Evolutionary conservation across 1,284 basidiomycete species (phyloP).

Genomic region (Ustilago nuda): DNA sequence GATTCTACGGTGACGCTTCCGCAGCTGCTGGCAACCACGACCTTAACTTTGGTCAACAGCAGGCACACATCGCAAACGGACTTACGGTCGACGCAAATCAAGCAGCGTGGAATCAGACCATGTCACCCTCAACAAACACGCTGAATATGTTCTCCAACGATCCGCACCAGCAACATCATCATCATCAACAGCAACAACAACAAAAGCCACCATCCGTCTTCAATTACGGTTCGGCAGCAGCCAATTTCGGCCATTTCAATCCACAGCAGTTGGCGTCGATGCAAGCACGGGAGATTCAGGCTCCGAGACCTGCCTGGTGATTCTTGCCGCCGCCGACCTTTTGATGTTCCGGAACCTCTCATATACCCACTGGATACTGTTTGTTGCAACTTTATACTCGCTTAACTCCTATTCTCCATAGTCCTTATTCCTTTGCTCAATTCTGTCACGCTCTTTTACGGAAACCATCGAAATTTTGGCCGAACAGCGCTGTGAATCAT

Average conservation of each 20-base stretch:
- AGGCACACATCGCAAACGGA: background rate
- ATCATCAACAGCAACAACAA: constrained; percentile 19
- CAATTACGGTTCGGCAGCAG: constrained; percentile 14
- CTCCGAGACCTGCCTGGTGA: constrained; percentile 39
- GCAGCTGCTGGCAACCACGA: constrained; percentile 13
- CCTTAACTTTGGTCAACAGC: background rate
- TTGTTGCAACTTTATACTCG: background rate
- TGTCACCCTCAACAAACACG: constrained; percentile 21
- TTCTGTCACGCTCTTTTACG: constrained; percentile 15
- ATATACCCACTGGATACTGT: constrained; percentile 5
- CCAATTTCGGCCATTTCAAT: constrained; percentile 41
- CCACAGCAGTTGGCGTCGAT: constrained; percentile 35
- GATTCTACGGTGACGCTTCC: constrained; percentile 27
- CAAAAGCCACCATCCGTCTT: constrained; percentile 27
- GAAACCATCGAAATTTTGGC: background rate
- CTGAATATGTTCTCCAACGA: constrained; percentile 30
- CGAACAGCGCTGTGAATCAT: background rate
- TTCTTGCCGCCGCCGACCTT: background rate
- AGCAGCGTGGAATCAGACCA: constrained; percentile 26
- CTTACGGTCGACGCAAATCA: constrained; percentile 25
- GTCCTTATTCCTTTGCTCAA: background rate
- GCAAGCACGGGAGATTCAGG: constrained; percentile 42
- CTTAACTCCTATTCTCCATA: background rate
- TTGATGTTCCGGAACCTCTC: background rate
- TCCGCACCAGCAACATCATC: constrained; percentile 23